Conservation (phyloP, 2,329 filamentous ascomycete species). For the Aspergillus piperis region DNA sequence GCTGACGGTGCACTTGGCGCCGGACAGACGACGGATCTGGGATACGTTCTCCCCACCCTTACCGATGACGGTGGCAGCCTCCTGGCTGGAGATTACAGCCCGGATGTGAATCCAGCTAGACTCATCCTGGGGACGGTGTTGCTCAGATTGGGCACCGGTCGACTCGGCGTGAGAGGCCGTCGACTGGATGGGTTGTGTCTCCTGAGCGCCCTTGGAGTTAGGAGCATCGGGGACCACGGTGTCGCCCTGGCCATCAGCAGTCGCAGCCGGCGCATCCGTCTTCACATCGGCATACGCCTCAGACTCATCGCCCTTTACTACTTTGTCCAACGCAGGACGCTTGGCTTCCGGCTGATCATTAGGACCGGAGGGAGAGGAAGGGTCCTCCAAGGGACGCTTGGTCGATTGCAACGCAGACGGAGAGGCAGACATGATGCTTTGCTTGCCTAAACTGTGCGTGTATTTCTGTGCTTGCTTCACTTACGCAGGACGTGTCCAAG, state of each 20-base stretch:
- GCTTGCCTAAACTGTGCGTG: constrained; percentile 26
- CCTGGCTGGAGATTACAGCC: constrained; percentile 93
- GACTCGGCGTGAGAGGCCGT: constrained; percentile 58
- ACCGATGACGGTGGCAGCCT: constrained; percentile 96
- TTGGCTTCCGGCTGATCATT: constrained; percentile 96
- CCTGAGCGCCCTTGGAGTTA: constrained; percentile 54
- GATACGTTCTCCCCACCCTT: constrained; percentile 99
- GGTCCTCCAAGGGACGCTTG: constrained; percentile 96
- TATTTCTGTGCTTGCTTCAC: constrained; percentile 36
- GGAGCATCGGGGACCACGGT: constrained; percentile 67
- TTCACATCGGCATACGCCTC: constrained; percentile 34
- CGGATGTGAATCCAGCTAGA: constrained; percentile 96
- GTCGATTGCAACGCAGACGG: constrained; percentile 52
- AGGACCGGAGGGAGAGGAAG: constrained; percentile 87
- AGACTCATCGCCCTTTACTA: constrained; percentile 65
- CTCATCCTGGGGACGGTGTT: constrained; percentile 72
- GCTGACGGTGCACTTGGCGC: constrained; percentile 97
- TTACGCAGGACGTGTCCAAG: constrained; percentile 51
- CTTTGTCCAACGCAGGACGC: constrained; percentile 91
- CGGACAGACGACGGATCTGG: constrained; percentile 90
- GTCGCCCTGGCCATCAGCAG: constrained; percentile 58
- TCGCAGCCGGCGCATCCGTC: constrained; percentile 18
- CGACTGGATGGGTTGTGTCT: constrained; percentile 62
- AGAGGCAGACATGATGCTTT: constrained; percentile 69
- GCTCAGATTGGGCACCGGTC: constrained; percentile 43